Base-by-base conservation (phyloP, 257 asterid genomes). In the Scutellaria galericulata region DNA sequence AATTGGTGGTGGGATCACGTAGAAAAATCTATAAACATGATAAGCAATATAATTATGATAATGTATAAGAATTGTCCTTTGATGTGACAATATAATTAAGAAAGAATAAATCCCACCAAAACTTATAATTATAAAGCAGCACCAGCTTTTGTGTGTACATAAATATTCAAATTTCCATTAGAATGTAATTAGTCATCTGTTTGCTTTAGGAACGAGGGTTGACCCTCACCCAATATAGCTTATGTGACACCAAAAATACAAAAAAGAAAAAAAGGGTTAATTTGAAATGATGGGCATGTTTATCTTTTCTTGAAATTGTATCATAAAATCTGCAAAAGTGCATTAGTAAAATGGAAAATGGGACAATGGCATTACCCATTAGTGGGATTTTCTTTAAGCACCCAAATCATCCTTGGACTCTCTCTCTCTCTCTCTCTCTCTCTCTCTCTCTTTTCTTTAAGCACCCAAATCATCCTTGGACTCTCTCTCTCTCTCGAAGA, bases 31-130 rank as follows among this genome's bases (percentile, higher is more conserved):
- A 48, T 8, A 27, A 35, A 53, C 71, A 64, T 64, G 42, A 42
- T 73, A 57, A 63, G 50, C 66, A 27, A 37, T 51, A 73, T 55
- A n/a, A 15, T 24, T 8, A 63, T 55, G 37, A 54, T 35, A 39
- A 5, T 39, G 57, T 37, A 55, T 11, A 66, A 61, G 61, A 66
- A 1, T 15, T 66, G 15, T 18, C 68, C 40, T 64, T 24, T 73
- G 60, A 66, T 56, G 73, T 58, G 70, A 66, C 50, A 56, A 40
- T 42, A 53, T 52, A n/a, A 63, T 61, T 9, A 39, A 48, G 44
- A 18, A 74, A 44, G 31, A 53, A 20, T 12, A 56, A 55, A 40
- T 8, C 42, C 72, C 53, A 64, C 71, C 65, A 37, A 53, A 18
- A 6, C n/a, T 41, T 39, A 18, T 54, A 39, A 11, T 22, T 46